Percentiles rank a stretch among this genome's conserved stretches.
Evolutionary conservation across 1,284 basidiomycete genomes (phyloP).

Genomic region (Mixia osmundae): DNA sequence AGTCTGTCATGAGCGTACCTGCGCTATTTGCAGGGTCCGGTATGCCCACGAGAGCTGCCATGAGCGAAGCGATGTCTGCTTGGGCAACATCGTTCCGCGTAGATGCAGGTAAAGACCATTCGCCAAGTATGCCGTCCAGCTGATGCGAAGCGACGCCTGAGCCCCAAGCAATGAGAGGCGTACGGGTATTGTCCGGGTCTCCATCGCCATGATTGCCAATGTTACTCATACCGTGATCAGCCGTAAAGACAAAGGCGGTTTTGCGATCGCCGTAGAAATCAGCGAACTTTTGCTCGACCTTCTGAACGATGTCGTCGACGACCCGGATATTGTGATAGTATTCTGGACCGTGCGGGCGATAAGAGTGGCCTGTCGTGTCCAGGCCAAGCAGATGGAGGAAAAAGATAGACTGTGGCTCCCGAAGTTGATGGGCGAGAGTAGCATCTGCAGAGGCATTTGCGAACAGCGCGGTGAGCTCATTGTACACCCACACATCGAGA

Average conservation of each 20-base stretch:
- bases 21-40: conserved; percentile 21
- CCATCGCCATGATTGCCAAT: conserved; percentile 81
- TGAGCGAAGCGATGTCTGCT: conserved; percentile 56
- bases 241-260: conserved; percentile 61
- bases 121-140: background rate
- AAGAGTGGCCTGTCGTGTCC: conserved; percentile 71
- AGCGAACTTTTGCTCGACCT: conserved; percentile 38
- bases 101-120: conserved; percentile 35
- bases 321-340: conserved; percentile 65
- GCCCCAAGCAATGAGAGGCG: conserved; percentile 66
- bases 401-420: conserved; percentile 41
- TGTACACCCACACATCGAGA: conserved; percentile 2
- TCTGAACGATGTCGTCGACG: conserved; percentile 50
- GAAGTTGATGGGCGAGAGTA: background rate
- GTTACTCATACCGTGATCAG: conserved; percentile 63
- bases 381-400: conserved; percentile 66
- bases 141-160: conserved; percentile 29
- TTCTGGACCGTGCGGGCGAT: conserved; percentile 52
- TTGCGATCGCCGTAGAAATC: conserved; percentile 43
- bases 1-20: conserved; percentile 20
- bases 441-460: background rate
- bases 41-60: conserved; percentile 26
- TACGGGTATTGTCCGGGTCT: conserved; percentile 67
- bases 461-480: background rate
- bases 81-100: conserved; percentile 53